These are phyloP conservation scores for Amanita phalloides DNA, from an alignment of 768 basidiomycete genomes.

Conservation along the genomic window DNA sequence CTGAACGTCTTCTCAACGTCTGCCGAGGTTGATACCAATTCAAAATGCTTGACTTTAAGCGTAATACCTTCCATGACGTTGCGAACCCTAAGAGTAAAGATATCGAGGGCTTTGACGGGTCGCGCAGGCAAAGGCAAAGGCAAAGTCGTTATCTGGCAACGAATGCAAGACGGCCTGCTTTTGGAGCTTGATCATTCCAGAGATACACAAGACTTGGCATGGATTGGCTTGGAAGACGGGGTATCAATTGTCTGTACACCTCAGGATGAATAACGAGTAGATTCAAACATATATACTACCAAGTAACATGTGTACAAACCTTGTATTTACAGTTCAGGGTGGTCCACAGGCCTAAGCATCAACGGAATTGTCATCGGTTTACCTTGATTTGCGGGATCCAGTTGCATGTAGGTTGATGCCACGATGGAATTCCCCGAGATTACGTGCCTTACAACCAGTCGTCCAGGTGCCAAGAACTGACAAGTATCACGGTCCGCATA, in stretches of 20 bases:
- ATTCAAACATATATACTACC: not conserved
- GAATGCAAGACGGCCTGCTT: constrained; percentile 36
- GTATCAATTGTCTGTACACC: constrained; percentile 26
- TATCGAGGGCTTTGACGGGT: constrained; percentile 36
- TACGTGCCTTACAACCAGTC: constrained; percentile 2
- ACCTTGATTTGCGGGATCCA: not conserved
- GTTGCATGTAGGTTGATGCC: not conserved
- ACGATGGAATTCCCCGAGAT: not conserved
- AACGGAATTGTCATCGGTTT: not conserved
- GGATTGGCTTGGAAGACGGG: constrained; percentile 62
- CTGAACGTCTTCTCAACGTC: not conserved
- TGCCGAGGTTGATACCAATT: not conserved
- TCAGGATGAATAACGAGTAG: constrained; percentile 7
- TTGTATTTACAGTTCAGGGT: not conserved
- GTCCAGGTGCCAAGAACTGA: constrained; percentile 26
- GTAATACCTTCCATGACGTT: constrained; percentile 58
- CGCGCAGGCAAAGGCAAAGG: constrained; percentile 19
- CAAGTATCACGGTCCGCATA: constrained; percentile 46
- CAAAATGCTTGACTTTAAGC: not conserved
- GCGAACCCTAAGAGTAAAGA: constrained; percentile 50
- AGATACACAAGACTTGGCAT: constrained; percentile 47
- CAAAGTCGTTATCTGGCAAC: constrained; percentile 42
- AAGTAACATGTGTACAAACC: not conserved
- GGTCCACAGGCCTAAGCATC: not conserved
- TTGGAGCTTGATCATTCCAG: constrained; percentile 34